phyloP scores from a whole-genome alignment of 176 grass and related monocot species.

The Phyllostachys edulis region DNA sequence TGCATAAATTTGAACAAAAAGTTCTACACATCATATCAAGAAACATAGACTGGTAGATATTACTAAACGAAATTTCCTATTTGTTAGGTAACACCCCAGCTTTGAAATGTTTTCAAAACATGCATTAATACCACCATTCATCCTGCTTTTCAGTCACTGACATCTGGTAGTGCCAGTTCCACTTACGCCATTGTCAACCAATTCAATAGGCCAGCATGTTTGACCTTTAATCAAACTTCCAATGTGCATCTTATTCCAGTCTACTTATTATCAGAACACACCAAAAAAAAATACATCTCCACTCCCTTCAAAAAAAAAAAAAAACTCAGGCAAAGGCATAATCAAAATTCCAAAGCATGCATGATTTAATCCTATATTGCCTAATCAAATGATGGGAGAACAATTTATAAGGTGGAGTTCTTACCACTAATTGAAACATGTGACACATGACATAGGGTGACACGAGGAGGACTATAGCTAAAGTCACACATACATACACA shows the following conservation, averaged over 20 bases:
- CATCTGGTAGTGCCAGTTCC: constrained; percentile 38
- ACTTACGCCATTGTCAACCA: constrained; percentile 37
- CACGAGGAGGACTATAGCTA: no score
- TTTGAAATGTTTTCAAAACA: constrained; percentile 31
- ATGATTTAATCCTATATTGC: no score
- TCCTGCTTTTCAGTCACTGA: constrained; percentile 39
- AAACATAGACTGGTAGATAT: constrained; percentile 16
- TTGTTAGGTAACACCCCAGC: constrained; percentile 37
- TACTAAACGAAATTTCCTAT: constrained; percentile 6
- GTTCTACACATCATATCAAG: neutral
- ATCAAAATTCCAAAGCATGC: neutral
- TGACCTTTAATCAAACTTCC: constrained; percentile 33
- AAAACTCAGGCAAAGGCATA: neutral
- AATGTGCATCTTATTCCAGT: neutral
- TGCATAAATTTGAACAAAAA: constrained; percentile 8
- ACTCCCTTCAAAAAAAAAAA: neutral
- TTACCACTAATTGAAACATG: no score
- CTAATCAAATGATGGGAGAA: no score
- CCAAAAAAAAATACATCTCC: neutral
- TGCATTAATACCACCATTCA: constrained; percentile 40
- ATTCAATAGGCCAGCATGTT: constrained; percentile 28
- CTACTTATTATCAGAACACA: neutral
- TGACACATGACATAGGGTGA: no score
- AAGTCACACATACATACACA: no score
- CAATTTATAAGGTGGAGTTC: no score